Evolutionary conservation across 345 rosid species (phyloP), one percentile per base, ranked within the genome.

Genomic region (Anacardium occidentale): DNA sequence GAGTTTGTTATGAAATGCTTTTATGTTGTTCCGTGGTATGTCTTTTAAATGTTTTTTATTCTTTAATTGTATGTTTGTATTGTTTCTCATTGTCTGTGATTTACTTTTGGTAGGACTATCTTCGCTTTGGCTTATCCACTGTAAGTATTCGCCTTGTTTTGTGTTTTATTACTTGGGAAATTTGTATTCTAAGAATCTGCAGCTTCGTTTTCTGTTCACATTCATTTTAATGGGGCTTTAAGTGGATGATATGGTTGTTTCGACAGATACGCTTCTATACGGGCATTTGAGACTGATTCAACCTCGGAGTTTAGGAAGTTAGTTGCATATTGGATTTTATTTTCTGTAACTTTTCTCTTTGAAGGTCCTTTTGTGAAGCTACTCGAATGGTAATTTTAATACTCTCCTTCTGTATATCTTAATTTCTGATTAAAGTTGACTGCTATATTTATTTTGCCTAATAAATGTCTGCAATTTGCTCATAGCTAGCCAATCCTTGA

Each of bases 71-170:
- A 24, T 32, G 9, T 20, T 15, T 13, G 6, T 26, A 14, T 34
- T 24, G 13, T 14, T 47, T 13, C 26, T 1, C 25, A 5, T 64
- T 66, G 18, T 76, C 13, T 32, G 17, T 57, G 45, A 20, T 61
- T 34, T 34, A 3, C 45, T 66, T 51, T 22, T 66, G 51, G 74
- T 76, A 82, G 85, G 82, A 80, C 85, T 71, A 37, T 76, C 15
- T 45, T 71, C 57, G 83, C 81, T 40, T 29, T 82, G 66, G 76
- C 69, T 7, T 82, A 79, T 76, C 85, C 85, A 37, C 48, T 79
- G 85, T 82, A 71, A 79, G 83, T 52, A 22, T 56, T 29, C 3
- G 3, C 32, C 32, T 29, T 29, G 32, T 29, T 21, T 65, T 42
- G 0, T 5, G 9, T 53, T 22, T 54, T 10, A 42, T 42, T 13